Conservation (phyloP, 2,329 filamentous ascomycete species). For the Botryotinia globosa region DNA sequence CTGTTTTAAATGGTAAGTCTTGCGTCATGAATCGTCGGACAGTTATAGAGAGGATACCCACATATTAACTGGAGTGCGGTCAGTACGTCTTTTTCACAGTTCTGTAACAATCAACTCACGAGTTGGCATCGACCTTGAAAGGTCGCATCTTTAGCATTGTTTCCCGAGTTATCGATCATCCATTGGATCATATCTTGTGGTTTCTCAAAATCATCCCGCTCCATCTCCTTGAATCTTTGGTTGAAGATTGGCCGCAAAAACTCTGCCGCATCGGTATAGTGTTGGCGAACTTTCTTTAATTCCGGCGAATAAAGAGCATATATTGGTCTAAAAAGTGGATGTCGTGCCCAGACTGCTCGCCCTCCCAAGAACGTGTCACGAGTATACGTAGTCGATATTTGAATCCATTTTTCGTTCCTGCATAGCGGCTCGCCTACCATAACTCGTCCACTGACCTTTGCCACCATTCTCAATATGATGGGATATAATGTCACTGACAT, state of each 20-base stretch:
- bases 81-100: neutral
- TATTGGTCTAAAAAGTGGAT: slow-evolving; percentile 9
- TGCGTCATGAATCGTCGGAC: neutral
- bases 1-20: neutral
- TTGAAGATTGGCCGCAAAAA: slow-evolving; percentile 11
- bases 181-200: slow-evolving; percentile 17
- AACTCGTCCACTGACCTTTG: slow-evolving; percentile 40
- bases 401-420: slow-evolving; percentile 33
- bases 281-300: slow-evolving; percentile 11
- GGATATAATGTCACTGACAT: slow-evolving; percentile 33
- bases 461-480: slow-evolving; percentile 41
- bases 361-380: slow-evolving; percentile 16
- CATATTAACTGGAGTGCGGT: neutral
- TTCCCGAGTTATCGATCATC: slow-evolving; percentile 16
- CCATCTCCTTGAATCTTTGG: slow-evolving; percentile 7
- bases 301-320: slow-evolving; percentile 13
- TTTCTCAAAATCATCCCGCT: slow-evolving; percentile 2
- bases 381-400: slow-evolving; percentile 28
- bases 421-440: slow-evolving; percentile 33
- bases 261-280: slow-evolving; percentile 9
- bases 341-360: slow-evolving; percentile 11
- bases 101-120: neutral
- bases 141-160: slow-evolving; percentile 5
- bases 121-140: slow-evolving; percentile 17
- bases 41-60: neutral